Evolutionary conservation across 306 rosid genomes (phyloP).

Genomic region (Parietaria judaica): DNA sequence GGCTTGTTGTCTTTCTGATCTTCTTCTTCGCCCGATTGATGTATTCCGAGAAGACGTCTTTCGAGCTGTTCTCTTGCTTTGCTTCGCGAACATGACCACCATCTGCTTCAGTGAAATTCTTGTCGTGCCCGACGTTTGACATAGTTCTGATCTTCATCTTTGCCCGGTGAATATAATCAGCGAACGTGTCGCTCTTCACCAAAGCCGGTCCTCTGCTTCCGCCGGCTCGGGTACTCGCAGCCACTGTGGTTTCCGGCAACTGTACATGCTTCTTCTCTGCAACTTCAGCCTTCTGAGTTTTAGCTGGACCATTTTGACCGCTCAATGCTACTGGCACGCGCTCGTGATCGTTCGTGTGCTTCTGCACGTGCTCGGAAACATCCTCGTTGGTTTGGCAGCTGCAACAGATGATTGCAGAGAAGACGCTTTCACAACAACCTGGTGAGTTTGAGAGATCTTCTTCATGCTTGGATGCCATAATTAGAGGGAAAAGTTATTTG

Average conservation of each 20-base stretch:
- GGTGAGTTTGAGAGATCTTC: conserved; percentile 10
- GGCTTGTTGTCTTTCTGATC: conserved; percentile 17
- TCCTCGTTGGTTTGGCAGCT: neutral
- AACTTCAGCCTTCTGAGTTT: conserved; percentile 1
- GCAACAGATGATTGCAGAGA: neutral
- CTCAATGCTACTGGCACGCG: neutral
- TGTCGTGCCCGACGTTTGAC: neutral
- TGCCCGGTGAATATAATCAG: neutral
- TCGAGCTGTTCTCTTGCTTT: conserved; percentile 1
- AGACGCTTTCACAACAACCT: neutral
- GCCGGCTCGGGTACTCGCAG: neutral
- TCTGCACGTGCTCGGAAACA: neutral
- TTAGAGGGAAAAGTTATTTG: neutral
- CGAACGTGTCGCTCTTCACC: neutral
- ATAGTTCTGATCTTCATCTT: conserved; percentile 2
- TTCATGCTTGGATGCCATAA: neutral
- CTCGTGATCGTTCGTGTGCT: conserved; percentile 1
- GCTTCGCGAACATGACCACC: neutral
- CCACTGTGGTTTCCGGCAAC: neutral
- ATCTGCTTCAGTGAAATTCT: neutral
- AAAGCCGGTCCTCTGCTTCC: neutral
- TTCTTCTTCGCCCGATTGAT: conserved; percentile 5
- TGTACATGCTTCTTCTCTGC: neutral
- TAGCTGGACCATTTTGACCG: neutral
- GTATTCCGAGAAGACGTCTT: conserved; percentile 21